Conservation (phyloP, 108 stramenopile genomes). For the Nitzschia sp. region DNA sequence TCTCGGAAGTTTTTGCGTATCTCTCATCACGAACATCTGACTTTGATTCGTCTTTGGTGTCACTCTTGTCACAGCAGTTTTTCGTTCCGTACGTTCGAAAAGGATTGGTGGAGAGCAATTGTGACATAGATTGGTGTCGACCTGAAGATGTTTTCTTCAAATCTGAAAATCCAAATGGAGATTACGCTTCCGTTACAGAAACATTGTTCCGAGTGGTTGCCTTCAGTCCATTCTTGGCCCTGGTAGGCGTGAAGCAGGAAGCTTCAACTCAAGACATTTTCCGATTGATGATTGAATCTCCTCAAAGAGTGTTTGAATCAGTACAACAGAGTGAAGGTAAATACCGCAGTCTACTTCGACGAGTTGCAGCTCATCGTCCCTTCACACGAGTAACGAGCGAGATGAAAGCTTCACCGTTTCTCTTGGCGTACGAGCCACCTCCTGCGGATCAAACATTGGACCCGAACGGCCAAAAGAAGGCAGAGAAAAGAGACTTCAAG, state of each 20-base stretch:
- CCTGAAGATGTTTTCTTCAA: slow-evolving; percentile 64
- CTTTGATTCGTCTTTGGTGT: slow-evolving; percentile 33
- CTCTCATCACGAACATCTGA: slow-evolving; percentile 59
- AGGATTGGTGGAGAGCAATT: neutral
- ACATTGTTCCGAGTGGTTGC: slow-evolving; percentile 46
- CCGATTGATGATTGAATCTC: slow-evolving; percentile 34
- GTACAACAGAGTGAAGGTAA: slow-evolving; percentile 45
- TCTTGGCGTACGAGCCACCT: slow-evolving; percentile 58
- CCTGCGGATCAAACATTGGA: slow-evolving; percentile 1
- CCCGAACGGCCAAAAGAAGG: slow-evolving; percentile 16
- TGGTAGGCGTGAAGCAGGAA: slow-evolving; percentile 49
- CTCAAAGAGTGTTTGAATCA: slow-evolving; percentile 48
- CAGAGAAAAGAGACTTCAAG: slow-evolving; percentile 2
- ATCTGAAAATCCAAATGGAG: slow-evolving; percentile 17
- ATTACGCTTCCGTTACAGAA: slow-evolving; percentile 31
- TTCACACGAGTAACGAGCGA: slow-evolving; percentile 52
- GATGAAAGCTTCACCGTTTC: slow-evolving; percentile 64
- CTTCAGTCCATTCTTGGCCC: slow-evolving; percentile 52
- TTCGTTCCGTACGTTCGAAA: slow-evolving; percentile 61
- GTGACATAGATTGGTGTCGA: slow-evolving; percentile 43
- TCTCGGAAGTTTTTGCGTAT: slow-evolving; percentile 39
- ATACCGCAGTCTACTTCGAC: slow-evolving; percentile 61
- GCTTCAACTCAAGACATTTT: slow-evolving; percentile 53
- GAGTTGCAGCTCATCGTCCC: slow-evolving; percentile 72
- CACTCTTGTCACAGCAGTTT: slow-evolving; percentile 29